Evolutionary conservation across 257 asterid species (phyloP).

Genomic region (Fraxinus anomala): DNA sequence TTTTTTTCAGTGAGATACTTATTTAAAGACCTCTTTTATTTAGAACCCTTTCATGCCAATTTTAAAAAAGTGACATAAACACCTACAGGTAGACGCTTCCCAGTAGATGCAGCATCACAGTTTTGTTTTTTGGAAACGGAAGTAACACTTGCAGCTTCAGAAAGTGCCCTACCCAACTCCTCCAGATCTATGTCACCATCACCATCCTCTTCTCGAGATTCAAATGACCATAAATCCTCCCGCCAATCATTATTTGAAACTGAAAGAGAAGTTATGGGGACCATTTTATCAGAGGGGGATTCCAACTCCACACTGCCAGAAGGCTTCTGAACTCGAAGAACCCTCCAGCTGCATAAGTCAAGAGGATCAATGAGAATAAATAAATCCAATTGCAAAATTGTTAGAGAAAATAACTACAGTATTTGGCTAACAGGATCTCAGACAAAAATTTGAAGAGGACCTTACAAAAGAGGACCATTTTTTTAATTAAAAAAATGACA

Average conservation of each 20-base stretch:
- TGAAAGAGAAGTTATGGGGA: conserved; percentile 37
- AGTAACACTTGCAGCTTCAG: neutral
- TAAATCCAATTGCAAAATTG: neutral
- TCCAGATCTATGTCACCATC: conserved; percentile 65
- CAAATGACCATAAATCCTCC: conserved; percentile 56
- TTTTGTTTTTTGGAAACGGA: neutral
- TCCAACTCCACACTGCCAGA: conserved; percentile 28
- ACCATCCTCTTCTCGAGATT: conserved; percentile 31
- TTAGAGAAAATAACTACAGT: neutral
- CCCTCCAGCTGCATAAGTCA: conserved; percentile 64
- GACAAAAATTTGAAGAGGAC: conserved; percentile 28
- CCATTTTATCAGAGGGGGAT: conserved; percentile 29
- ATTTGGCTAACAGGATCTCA: conserved; percentile 5
- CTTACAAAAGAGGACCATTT: conserved; percentile 65
- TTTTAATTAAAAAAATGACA: too few relatives aligned
- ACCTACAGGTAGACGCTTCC: conserved; percentile 31
- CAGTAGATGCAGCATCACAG: conserved; percentile 20
- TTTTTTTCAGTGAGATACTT: too few relatives aligned
- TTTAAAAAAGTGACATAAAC: too few relatives aligned
- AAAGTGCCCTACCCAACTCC: conserved; percentile 42
- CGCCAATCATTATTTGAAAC: conserved; percentile 42
- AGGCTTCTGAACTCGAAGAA: conserved; percentile 76
- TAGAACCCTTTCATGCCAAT: too few relatives aligned
- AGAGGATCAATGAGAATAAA: conserved; percentile 24
- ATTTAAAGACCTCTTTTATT: too few relatives aligned